phyloP scores from a whole-genome alignment of 2,329 filamentous ascomycete genomes.

The Sporothrix luriei region DNA sequence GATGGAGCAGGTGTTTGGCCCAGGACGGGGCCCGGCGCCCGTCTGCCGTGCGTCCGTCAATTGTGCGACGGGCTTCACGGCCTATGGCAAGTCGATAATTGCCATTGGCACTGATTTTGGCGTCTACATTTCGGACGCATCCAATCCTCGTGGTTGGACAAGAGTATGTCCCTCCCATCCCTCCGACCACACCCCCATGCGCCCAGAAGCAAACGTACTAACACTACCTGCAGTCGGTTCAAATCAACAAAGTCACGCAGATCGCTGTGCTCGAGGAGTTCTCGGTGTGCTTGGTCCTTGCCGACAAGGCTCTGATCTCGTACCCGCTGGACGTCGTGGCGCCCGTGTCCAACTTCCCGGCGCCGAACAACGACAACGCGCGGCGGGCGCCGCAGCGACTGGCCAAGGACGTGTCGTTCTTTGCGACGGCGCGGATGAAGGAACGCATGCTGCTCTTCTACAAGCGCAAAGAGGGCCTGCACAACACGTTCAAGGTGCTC shows the following conservation, averaged over 20 bases:
- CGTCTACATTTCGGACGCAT: constrained; percentile 84
- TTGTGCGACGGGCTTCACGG: constrained; percentile 87
- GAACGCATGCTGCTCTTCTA: constrained; percentile 93
- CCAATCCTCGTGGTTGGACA: constrained; percentile 87
- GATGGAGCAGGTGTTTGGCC: constrained; percentile 76
- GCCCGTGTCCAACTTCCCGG: constrained; percentile 63
- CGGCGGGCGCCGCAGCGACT: constrained; percentile 90
- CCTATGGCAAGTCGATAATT: constrained; percentile 81
- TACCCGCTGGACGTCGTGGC: constrained; percentile 88
- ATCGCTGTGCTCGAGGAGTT: constrained; percentile 95
- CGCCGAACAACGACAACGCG: constrained; percentile 68
- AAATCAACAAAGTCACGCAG: constrained; percentile 78
- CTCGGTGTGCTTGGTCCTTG: constrained; percentile 85
- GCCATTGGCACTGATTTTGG: constrained; percentile 95
- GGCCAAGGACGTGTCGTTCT: constrained; percentile 92
- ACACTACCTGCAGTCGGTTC: constrained; percentile 64
- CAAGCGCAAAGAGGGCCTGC: constrained; percentile 90
- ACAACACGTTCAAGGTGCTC: constrained; percentile 94
- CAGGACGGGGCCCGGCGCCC: constrained; percentile 69
- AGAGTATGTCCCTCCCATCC: constrained; percentile 61
- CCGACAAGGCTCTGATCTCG: constrained; percentile 87
- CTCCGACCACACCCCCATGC: neutral
- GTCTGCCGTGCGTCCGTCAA: constrained; percentile 87
- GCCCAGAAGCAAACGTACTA: neutral
- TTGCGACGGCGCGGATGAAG: constrained; percentile 95